Percentiles rank a stretch among this genome's conserved stretches.
These are phyloP conservation scores for Cerioporus squamosus DNA, from an alignment of 1,284 basidiomycete genomes.

Conservation along the genomic window DNA sequence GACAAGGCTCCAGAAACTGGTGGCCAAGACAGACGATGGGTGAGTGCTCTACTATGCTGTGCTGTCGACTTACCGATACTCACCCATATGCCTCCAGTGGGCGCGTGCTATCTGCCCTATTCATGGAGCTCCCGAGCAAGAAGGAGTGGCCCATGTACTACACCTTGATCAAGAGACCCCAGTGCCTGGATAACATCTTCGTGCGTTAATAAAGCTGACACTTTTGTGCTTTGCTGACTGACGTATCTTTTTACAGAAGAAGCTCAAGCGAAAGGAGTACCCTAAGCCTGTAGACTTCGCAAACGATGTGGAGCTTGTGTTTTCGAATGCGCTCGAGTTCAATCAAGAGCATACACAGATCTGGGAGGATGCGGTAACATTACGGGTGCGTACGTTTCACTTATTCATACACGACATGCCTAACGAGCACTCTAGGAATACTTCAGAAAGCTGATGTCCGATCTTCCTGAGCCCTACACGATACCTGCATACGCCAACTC, in stretches of 20 bases:
- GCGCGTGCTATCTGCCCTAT: slow-evolving; percentile 72
- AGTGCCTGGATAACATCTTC: slow-evolving; percentile 81
- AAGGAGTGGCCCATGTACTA: slow-evolving; percentile 88
- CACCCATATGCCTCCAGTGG: slow-evolving; percentile 48
- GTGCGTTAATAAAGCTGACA: slow-evolving; percentile 47
- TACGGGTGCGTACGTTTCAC: slow-evolving; percentile 53
- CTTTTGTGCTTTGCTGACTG: neutral
- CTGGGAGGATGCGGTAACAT: slow-evolving; percentile 71
- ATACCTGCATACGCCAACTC: slow-evolving; percentile 56
- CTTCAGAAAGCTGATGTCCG: slow-evolving; percentile 75
- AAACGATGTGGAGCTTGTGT: slow-evolving; percentile 87
- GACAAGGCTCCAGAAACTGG: slow-evolving; percentile 67
- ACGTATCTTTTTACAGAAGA: slow-evolving; percentile 53
- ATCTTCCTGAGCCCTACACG: slow-evolving; percentile 66
- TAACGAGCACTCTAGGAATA: slow-evolving; percentile 50
- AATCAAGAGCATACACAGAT: slow-evolving; percentile 78
- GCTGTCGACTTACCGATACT: neutral
- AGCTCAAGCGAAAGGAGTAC: slow-evolving; percentile 78
- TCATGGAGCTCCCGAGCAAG: slow-evolving; percentile 83
- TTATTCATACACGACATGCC: neutral
- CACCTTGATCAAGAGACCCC: slow-evolving; percentile 80
- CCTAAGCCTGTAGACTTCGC: slow-evolving; percentile 71
- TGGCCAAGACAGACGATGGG: slow-evolving; percentile 69
- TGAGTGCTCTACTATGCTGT: slow-evolving; percentile 38
- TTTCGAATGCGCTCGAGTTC: slow-evolving; percentile 87